A percentile compares a stretch with the other conserved stretches of the same genome.
Conservation (phyloP, 345 rosid species). For the Salix arbutifolia region DNA sequence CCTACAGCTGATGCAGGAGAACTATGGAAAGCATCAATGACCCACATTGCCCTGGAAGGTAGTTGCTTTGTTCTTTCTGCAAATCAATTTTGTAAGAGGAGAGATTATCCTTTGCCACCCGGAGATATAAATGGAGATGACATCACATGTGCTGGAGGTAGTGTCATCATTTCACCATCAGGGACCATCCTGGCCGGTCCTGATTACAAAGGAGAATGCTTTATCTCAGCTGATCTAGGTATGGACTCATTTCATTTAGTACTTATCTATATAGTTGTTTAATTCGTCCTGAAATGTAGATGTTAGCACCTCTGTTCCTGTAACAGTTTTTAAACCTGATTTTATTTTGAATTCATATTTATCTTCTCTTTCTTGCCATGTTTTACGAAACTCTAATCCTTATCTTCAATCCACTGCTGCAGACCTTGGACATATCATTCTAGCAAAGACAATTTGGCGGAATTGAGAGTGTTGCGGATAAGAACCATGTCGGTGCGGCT, state of each 20-base stretch:
- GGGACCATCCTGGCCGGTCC: conserved; percentile 24
- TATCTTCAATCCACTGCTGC: background rate
- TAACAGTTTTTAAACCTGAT: background rate
- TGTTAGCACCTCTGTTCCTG: background rate
- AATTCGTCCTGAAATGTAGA: background rate
- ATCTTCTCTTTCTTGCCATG: background rate
- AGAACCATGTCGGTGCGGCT: background rate
- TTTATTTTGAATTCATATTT: background rate
- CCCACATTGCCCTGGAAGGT: conserved; percentile 25
- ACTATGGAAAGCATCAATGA: conserved; percentile 15
- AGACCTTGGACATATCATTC: conserved; percentile 15
- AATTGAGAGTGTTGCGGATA: background rate
- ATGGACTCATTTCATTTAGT: background rate
- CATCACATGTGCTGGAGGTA: conserved; percentile 17
- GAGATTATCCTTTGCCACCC: conserved; percentile 4
- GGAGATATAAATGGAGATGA: conserved; percentile 1
- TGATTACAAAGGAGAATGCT: conserved; percentile 20
- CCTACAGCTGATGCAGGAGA: conserved; percentile 19
- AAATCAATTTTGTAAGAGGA: conserved; percentile 17
- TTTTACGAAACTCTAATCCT: background rate
- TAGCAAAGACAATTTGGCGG: conserved; percentile 5
- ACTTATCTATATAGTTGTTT: background rate
- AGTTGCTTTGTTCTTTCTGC: conserved; percentile 30
- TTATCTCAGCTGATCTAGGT: conserved; percentile 24
- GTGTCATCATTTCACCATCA: conserved; percentile 22